phyloP scores from a whole-genome alignment of 306 rosid genomes.

The Malus orientalis region DNA sequence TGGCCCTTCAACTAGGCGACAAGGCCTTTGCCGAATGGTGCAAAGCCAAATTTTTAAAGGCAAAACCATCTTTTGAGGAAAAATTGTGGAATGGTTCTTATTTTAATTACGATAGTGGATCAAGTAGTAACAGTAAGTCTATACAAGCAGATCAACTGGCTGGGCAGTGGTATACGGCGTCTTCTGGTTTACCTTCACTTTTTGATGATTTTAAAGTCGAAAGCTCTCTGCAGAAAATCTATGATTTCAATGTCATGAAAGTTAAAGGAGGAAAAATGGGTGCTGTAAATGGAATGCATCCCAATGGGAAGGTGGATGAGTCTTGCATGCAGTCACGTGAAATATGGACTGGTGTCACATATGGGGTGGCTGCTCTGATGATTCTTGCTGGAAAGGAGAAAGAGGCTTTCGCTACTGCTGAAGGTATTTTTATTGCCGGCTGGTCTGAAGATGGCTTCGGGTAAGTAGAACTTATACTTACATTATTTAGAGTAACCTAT shows the following conservation, averaged over 20 bases:
- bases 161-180: conserved; percentile 98
- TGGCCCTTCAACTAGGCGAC: conserved; percentile 84
- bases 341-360: conserved; percentile 97
- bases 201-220: conserved; percentile 66
- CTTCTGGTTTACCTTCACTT: conserved; percentile 80
- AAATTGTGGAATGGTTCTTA: conserved; percentile 97
- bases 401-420: conserved; percentile 81
- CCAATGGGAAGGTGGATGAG: conserved; percentile 87
- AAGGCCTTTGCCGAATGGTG: conserved; percentile 72
- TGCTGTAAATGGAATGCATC: conserved; percentile 97
- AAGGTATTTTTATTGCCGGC: conserved; percentile 83
- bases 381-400: conserved; percentile 92
- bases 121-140: conserved; percentile 83
- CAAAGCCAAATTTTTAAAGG: conserved; percentile 76
- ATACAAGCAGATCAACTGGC: conserved; percentile 97
- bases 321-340: conserved; percentile 99
- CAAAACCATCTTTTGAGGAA: conserved; percentile 76
- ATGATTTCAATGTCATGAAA: conserved; percentile 90
- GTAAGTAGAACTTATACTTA: conserved; percentile 35
- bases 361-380: conserved; percentile 91
- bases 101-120: conserved; percentile 91
- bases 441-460: conserved; percentile 99
- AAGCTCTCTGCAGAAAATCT: conserved; percentile 76
- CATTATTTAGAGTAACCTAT: background rate
- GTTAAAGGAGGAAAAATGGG: conserved; percentile 92